Percentiles rank a stretch among this genome's conserved stretches.
These are phyloP conservation scores for Stagonosporopsis rhizophila DNA, from an alignment of 2,329 filamentous ascomycete species.

Conservation along the genomic window DNA sequence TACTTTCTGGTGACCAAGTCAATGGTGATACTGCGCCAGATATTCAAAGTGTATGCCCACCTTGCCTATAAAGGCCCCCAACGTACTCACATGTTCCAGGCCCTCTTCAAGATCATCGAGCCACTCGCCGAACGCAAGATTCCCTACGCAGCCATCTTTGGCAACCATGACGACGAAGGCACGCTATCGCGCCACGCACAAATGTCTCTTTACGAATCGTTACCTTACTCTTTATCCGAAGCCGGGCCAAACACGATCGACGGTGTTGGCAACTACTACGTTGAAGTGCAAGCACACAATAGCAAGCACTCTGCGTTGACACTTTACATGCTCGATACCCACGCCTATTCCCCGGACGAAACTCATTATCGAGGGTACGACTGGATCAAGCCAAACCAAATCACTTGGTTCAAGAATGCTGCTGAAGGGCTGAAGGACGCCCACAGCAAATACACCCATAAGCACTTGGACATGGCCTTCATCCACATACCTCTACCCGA, in stretches of 20 bases:
- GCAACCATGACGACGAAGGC: slow-evolving; percentile 96
- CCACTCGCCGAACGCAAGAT: slow-evolving; percentile 86
- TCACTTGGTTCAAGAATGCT: slow-evolving; percentile 89
- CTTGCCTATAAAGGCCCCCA: not conserved
- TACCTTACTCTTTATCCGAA: slow-evolving; percentile 88
- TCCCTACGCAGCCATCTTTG: slow-evolving; percentile 92
- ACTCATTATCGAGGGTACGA: slow-evolving; percentile 90
- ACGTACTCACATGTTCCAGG: slow-evolving; percentile 55
- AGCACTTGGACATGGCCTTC: slow-evolving; percentile 95
- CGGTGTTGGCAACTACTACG: slow-evolving; percentile 91
- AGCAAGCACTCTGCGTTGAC: slow-evolving; percentile 90
- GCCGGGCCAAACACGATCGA: slow-evolving; percentile 84
- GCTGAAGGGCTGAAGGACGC: slow-evolving; percentile 71
- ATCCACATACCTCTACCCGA: slow-evolving; percentile 97
- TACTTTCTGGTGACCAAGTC: slow-evolving; percentile 92
- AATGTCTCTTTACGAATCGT: slow-evolving; percentile 84
- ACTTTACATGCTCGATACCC: slow-evolving; percentile 93
- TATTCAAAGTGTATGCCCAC: slow-evolving; percentile 74
- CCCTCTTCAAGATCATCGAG: slow-evolving; percentile 91
- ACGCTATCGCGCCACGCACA: slow-evolving; percentile 76
- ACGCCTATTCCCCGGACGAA: slow-evolving; percentile 90
- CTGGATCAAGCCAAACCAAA: slow-evolving; percentile 94
- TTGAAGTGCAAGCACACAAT: slow-evolving; percentile 85
- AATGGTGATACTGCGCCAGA: slow-evolving; percentile 94
- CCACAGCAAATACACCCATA: slow-evolving; percentile 85